These are phyloP conservation scores for Pseudocercospora crystallina DNA, from an alignment of 2,329 filamentous ascomycete species.

Conservation along the genomic window DNA sequence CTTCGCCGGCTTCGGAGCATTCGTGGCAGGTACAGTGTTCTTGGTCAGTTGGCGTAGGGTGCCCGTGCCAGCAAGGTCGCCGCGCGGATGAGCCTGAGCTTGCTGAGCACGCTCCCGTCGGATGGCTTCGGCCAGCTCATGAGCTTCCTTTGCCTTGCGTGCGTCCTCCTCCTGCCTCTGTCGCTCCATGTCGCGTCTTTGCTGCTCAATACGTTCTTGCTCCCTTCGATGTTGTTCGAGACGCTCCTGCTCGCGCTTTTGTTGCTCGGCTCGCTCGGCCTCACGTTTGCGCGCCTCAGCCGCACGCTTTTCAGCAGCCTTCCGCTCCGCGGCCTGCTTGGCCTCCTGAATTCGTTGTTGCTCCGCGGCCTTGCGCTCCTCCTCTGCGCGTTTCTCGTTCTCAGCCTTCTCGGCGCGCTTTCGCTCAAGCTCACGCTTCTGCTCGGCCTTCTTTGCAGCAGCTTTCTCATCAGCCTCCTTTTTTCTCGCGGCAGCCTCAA, in stretches of 20 bases:
- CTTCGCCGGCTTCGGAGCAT: conserved; percentile 73
- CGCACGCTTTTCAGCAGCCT: conserved; percentile 51
- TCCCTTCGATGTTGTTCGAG: conserved; percentile 32
- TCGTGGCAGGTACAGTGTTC: conserved; percentile 61
- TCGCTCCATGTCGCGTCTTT: conserved; percentile 38
- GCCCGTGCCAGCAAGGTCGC: conserved; percentile 51
- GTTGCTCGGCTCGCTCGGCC: conserved; percentile 41
- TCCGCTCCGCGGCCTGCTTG: conserved; percentile 38
- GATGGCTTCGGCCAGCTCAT: conserved; percentile 37
- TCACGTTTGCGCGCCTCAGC: conserved; percentile 36
- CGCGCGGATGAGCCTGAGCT: conserved; percentile 40
- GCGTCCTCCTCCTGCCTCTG: conserved; percentile 29
- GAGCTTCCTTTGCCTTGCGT: conserved; percentile 32
- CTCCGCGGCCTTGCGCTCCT: conserved; percentile 41
- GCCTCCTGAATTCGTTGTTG: conserved; percentile 39
- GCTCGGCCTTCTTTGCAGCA: conserved; percentile 73
- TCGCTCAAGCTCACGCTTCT: conserved; percentile 77
- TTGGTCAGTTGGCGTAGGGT: conserved; percentile 60
- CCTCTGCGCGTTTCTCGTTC: conserved; percentile 46
- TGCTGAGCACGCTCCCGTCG: conserved; percentile 37
- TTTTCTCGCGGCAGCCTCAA: conserved; percentile 75
- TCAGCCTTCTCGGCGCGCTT: conserved; percentile 71
- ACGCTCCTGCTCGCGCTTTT: conserved; percentile 40
- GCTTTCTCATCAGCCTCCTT: conserved; percentile 83
- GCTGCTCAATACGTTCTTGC: conserved; percentile 27